phyloP scores from a whole-genome alignment of 306 rosid species.

The Mimosa pudica region DNA sequence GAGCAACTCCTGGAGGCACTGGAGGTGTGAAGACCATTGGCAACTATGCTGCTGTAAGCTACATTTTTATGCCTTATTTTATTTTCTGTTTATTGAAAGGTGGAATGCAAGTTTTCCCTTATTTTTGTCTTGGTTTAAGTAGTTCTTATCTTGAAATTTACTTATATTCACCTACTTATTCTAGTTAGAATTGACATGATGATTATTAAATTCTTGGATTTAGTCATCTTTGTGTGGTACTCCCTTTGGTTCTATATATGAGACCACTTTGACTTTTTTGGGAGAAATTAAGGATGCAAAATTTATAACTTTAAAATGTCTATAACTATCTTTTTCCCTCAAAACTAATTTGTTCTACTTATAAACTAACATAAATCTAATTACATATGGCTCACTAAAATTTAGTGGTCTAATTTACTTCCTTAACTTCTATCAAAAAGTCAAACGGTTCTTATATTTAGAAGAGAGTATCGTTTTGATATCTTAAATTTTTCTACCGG shows the following conservation, averaged over 20 bases:
- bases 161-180: conserved; percentile 1
- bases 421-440: no score
- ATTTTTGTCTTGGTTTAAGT: conserved; percentile 23
- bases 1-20: conserved; percentile 99
- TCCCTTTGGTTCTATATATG: no score
- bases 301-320: no score
- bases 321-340: no score
- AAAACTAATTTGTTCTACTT: no score
- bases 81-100: conserved; percentile 13
- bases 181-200: conserved; percentile 9
- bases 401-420: no score
- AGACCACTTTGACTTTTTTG: no score
- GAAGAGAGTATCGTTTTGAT: not conserved
- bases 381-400: no score
- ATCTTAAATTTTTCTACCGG: conserved; percentile 19
- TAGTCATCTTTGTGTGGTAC: conserved; percentile 10
- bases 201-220: not conserved
- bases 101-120: conserved; percentile 30
- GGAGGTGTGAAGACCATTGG: conserved; percentile 99
- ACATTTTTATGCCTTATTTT: conserved; percentile 6
- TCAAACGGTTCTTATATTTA: no score
- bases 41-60: conserved; percentile 95
- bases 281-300: no score
- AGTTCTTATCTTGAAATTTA: conserved; percentile 1
- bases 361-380: no score